Evolutionary conservation across 495 filamentous ascomycete species (phyloP).

Genomic region (Clohesyomyces aquaticus): DNA sequence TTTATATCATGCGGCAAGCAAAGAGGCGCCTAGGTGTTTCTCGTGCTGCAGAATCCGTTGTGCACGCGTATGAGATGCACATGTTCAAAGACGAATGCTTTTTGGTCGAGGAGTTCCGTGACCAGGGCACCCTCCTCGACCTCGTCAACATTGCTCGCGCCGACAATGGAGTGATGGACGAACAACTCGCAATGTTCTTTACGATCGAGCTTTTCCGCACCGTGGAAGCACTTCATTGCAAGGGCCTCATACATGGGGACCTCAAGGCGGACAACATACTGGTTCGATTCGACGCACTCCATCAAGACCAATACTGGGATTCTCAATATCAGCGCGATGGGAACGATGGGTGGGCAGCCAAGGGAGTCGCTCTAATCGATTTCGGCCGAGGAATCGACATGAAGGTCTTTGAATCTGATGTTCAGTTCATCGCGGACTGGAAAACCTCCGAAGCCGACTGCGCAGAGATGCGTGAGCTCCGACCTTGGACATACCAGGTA

Average conservation of each 20-base stretch:
- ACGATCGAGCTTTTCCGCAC: constrained; percentile 88
- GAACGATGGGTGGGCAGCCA: constrained; percentile 72
- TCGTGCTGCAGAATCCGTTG: constrained; percentile 73
- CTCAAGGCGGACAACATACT: constrained; percentile 95
- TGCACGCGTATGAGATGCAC: constrained; percentile 84
- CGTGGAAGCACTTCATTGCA: constrained; percentile 80
- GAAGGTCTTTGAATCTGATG: constrained; percentile 73
- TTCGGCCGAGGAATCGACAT: constrained; percentile 96
- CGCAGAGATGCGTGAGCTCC: constrained; percentile 87
- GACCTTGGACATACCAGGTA: constrained; percentile 95
- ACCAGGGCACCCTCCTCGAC: constrained; percentile 90
- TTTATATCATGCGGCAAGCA: constrained; percentile 87
- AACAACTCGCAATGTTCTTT: constrained; percentile 91
- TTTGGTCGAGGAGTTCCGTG: constrained; percentile 82
- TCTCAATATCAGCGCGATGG: constrained; percentile 72
- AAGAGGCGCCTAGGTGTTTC: constrained; percentile 70
- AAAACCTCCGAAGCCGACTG: constrained; percentile 81
- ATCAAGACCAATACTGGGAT: constrained; percentile 52
- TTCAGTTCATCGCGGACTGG: constrained; percentile 95
- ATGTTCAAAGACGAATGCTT: constrained; percentile 84
- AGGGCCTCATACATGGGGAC: constrained; percentile 85
- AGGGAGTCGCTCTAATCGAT: constrained; percentile 87
- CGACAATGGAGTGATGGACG: constrained; percentile 77
- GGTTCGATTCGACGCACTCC: constrained; percentile 70
- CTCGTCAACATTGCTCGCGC: constrained; percentile 83